Evolutionary conservation across 306 rosid species (phyloP).

Genomic region (Comarum palustre): DNA sequence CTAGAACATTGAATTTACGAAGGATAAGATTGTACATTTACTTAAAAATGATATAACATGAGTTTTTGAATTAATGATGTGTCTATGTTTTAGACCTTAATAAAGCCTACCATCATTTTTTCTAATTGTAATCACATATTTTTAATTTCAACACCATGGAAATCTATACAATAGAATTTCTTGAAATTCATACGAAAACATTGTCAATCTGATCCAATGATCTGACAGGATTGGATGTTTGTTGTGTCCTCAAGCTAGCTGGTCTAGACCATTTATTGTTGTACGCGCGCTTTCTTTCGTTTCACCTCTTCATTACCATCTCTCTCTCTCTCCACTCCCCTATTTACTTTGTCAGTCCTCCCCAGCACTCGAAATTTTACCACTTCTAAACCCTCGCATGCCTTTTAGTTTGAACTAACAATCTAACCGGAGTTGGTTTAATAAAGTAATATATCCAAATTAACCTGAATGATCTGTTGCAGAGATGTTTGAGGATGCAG

Average conservation of each 20-base stretch:
- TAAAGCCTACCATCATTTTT: too few species aligned
- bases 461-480: not conserved
- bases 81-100: too few species aligned
- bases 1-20: too few species aligned
- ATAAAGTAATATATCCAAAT: too few species aligned
- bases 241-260: slow-evolving; percentile 24
- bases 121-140: too few species aligned
- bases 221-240: slow-evolving; percentile 22
- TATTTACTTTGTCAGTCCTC: not conserved
- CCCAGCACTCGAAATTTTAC: not conserved
- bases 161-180: too few species aligned
- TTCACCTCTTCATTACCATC: slow-evolving; percentile 50
- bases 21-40: too few species aligned
- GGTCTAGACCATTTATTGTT: slow-evolving; percentile 59
- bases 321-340: not conserved
- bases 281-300: slow-evolving; percentile 74
- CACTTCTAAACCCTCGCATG: not conserved
- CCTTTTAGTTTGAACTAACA: not conserved
- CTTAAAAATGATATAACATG: too few species aligned
- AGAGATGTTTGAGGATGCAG: not conserved
- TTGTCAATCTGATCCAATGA: slow-evolving; percentile 3
- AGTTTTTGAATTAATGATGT: too few species aligned
- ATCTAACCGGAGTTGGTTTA: not conserved
- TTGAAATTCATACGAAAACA: not conserved
- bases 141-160: too few species aligned